These are phyloP conservation scores for Ganoderma meredithae DNA, from an alignment of 1,284 basidiomycete genomes.

Conservation along the genomic window DNA sequence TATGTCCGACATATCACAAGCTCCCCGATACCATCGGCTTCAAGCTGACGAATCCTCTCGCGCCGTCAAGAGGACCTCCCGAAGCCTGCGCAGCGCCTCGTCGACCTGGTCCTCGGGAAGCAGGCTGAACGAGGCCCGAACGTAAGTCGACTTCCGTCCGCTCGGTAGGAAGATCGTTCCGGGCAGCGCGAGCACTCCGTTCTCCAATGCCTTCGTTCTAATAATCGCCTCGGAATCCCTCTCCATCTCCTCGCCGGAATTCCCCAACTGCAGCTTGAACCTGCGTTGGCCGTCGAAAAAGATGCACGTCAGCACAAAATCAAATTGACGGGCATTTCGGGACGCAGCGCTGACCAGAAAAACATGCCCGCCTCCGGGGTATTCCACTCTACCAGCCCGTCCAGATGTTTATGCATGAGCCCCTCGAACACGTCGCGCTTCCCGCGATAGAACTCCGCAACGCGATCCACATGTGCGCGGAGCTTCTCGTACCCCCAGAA, in stretches of 20 bases:
- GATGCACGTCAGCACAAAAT: background rate
- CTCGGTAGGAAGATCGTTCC: slow-evolving; percentile 82
- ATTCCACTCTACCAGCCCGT: slow-evolving; percentile 83
- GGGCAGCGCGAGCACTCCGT: slow-evolving; percentile 89
- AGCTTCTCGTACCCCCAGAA: slow-evolving; percentile 87
- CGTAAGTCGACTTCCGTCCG: slow-evolving; percentile 71
- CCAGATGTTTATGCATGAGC: slow-evolving; percentile 78
- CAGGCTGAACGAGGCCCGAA: slow-evolving; percentile 84
- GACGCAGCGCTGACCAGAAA: slow-evolving; percentile 67
- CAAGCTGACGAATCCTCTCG: slow-evolving; percentile 14
- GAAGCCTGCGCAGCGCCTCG: slow-evolving; percentile 76
- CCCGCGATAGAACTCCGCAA: slow-evolving; percentile 82
- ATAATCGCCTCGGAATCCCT: slow-evolving; percentile 85
- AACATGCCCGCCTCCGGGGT: slow-evolving; percentile 92
- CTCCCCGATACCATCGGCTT: background rate
- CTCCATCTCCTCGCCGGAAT: slow-evolving; percentile 46
- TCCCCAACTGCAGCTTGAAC: slow-evolving; percentile 59
- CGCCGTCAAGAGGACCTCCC: slow-evolving; percentile 49
- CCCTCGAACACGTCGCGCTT: slow-evolving; percentile 85
- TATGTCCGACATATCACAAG: background rate
- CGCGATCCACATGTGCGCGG: slow-evolving; percentile 70
- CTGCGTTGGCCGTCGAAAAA: slow-evolving; percentile 43
- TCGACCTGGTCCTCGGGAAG: slow-evolving; percentile 75
- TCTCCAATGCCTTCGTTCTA: slow-evolving; percentile 77
- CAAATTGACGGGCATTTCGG: background rate